Conservation (phyloP, 768 basidiomycete genomes). For the Lyophyllum decastes region DNA sequence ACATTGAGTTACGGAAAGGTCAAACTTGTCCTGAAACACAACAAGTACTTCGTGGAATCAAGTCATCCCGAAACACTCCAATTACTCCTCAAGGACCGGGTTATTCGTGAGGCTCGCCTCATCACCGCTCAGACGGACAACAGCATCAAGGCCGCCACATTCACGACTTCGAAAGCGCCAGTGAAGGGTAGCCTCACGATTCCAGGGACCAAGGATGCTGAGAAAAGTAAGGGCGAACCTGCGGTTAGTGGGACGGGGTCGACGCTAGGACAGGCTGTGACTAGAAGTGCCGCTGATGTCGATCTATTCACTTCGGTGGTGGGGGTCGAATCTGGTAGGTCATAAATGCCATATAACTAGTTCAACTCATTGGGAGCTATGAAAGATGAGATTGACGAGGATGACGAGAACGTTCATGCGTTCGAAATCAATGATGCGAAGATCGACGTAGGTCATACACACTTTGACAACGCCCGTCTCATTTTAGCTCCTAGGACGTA, state of each 20-base stretch:
- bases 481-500: slow-evolving; percentile 63
- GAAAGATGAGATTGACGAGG: slow-evolving; percentile 93
- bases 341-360: neutral
- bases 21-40: slow-evolving; percentile 96
- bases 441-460: slow-evolving; percentile 72
- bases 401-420: slow-evolving; percentile 95
- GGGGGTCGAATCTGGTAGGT: slow-evolving; percentile 84
- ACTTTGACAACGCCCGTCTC: neutral
- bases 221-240: slow-evolving; percentile 62
- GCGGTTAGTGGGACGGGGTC: slow-evolving; percentile 23
- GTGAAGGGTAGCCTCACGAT: slow-evolving; percentile 82
- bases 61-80: slow-evolving; percentile 93
- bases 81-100: slow-evolving; percentile 79
- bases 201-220: slow-evolving; percentile 78
- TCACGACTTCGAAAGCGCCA: slow-evolving; percentile 82
- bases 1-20: slow-evolving; percentile 98
- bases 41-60: slow-evolving; percentile 96
- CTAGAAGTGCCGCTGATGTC: slow-evolving; percentile 48
- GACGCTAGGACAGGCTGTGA: slow-evolving; percentile 15
- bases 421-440: slow-evolving; percentile 94
- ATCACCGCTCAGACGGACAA: slow-evolving; percentile 67
- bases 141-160: slow-evolving; percentile 74
- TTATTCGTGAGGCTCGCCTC: slow-evolving; percentile 84
- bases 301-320: slow-evolving; percentile 96
- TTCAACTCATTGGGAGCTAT: neutral